Evolutionary conservation across 331 rosid species (phyloP).

Genomic region (Malus hybrid): DNA sequence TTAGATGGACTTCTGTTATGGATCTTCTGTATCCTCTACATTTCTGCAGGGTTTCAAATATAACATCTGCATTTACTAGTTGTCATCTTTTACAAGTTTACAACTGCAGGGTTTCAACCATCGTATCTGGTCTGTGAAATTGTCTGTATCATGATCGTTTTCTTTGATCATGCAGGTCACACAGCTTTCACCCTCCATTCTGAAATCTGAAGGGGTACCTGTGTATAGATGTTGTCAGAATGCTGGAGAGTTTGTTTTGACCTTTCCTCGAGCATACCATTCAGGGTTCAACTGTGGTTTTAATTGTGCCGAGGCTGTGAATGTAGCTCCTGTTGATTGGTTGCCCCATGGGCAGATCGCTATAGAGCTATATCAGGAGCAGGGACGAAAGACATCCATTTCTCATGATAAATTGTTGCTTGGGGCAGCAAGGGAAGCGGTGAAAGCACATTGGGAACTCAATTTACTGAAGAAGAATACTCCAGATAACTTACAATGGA

Average conservation of each 20-base stretch:
- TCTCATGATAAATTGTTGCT: conserved; percentile 93
- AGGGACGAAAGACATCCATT: conserved; percentile 90
- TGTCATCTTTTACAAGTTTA: neutral
- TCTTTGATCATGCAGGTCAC: conserved; percentile 60
- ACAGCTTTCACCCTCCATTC: conserved; percentile 92
- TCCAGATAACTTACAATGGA: conserved; percentile 71
- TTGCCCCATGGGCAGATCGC: conserved; percentile 95
- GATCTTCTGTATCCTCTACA: neutral
- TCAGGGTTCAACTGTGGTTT: conserved; percentile 97
- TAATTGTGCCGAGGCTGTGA: conserved; percentile 99
- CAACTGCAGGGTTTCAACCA: neutral
- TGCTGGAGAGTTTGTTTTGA: conserved; percentile 93
- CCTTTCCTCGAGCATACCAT: conserved; percentile 99
- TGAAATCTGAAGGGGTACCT: conserved; percentile 83
- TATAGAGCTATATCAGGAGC: conserved; percentile 73
- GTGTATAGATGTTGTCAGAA: conserved; percentile 94
- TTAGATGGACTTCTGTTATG: neutral
- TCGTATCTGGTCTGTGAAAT: neutral
- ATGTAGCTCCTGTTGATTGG: conserved; percentile 99
- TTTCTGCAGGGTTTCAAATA: neutral
- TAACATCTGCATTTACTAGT: neutral
- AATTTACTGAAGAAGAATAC: conserved; percentile 75
- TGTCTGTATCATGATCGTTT: neutral
- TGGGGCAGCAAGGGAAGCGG: conserved; percentile 99
- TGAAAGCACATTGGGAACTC: conserved; percentile 92